Percentiles rank a stretch among this genome's conserved stretches.
Evolutionary conservation across 371 early-diverging fungal species (phyloP).

Genomic region (Rhizopus delemar): DNA sequence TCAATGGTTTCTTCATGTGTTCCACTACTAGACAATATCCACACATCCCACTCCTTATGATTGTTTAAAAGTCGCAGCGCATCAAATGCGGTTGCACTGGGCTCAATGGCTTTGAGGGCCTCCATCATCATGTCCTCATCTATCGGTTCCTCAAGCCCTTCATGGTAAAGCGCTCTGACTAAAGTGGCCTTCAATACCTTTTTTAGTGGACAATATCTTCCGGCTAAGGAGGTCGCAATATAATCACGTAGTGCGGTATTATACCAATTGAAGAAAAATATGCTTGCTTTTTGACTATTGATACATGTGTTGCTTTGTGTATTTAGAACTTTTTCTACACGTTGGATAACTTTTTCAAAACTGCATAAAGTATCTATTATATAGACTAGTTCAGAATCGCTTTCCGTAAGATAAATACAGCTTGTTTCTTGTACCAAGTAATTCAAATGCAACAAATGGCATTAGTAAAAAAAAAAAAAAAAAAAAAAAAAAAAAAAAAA

Average conservation of each 20-base stretch:
- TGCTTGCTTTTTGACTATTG: neutral
- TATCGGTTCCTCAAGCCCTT: conserved; percentile 9
- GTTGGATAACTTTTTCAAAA: conserved; percentile 31
- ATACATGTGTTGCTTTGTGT: neutral
- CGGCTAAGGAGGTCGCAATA: conserved; percentile 39
- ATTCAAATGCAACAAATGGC: conserved; percentile 48
- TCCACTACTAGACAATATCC: conserved; percentile 34
- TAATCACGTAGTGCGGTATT: conserved; percentile 30
- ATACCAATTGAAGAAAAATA: conserved; percentile 34
- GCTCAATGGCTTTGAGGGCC: conserved; percentile 17
- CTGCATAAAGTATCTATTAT: conserved; percentile 32
- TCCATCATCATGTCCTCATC: conserved; percentile 22
- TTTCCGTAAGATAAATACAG: neutral
- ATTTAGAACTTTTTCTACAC: conserved; percentile 10
- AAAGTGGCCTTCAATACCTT: conserved; percentile 25
- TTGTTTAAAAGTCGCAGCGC: conserved; percentile 9
- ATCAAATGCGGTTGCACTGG: conserved; percentile 21
- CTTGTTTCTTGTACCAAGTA: conserved; percentile 27
- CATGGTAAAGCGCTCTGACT: conserved; percentile 19
- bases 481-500: neutral
- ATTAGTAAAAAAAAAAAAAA: conserved; percentile 13
- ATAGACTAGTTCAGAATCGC: neutral
- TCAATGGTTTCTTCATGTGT: conserved; percentile 10
- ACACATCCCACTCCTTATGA: conserved; percentile 35
- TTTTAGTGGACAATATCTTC: conserved; percentile 30